phyloP scores from a whole-genome alignment of 2,329 filamentous ascomycete species.

The Aspergillus eucalypticola region DNA sequence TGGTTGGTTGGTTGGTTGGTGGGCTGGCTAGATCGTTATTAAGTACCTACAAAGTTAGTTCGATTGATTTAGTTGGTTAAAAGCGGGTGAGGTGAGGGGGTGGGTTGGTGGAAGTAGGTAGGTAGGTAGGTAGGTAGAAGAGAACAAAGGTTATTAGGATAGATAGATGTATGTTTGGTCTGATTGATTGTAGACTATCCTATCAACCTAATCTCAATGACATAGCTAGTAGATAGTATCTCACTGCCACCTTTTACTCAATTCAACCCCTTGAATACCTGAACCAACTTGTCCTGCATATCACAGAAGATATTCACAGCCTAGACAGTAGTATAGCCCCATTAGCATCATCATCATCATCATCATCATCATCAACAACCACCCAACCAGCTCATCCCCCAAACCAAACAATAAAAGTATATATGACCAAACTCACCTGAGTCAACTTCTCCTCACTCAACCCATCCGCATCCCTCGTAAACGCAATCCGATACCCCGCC shows the following conservation, averaged over 20 bases:
- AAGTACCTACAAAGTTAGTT: no score
- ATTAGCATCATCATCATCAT: background rate
- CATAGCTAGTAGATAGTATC: no score
- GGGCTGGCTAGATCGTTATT: background rate
- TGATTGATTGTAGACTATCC: background rate
- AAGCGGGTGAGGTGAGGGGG: no score
- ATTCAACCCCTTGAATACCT: background rate
- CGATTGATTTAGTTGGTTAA: no score
- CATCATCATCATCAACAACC: no score
- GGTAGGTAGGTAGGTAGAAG: background rate
- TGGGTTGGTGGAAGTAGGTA: background rate
- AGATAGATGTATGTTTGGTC: background rate
- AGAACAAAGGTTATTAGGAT: background rate
- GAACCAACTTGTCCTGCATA: constrained; percentile 19
- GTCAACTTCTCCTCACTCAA: constrained; percentile 53
- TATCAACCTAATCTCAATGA: no score
- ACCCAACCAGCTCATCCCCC: background rate
- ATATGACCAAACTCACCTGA: constrained; percentile 32
- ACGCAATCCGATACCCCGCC: constrained; percentile 53
- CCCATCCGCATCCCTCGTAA: constrained; percentile 46
- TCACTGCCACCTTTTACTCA: background rate
- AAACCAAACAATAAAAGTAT: background rate
- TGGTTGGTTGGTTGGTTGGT: background rate
- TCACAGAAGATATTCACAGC: constrained; percentile 23
- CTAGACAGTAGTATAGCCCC: constrained; percentile 2